Base-by-base conservation (phyloP, 2,329 filamentous ascomycete species). In the Fusarium solani-melongenae region DNA sequence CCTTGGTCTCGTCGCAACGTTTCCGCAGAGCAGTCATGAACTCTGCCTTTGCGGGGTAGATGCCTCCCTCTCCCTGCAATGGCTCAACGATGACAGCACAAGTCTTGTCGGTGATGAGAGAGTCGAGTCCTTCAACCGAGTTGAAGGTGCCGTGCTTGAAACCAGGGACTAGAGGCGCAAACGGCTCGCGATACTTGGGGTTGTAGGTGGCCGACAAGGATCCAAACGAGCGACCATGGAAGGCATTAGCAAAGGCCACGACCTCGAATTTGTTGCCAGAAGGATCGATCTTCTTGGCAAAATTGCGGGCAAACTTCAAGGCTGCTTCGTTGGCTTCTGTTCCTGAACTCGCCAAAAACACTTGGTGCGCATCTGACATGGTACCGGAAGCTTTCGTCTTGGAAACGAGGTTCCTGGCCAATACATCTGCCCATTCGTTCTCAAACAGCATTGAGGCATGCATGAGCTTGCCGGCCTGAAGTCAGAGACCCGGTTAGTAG, bases 251-350 rank as follows among this genome's bases (percentile, higher is more conserved):
- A 15, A 64, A 64, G 0, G 61, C 61, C 2, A 64, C 61, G 2
- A 64, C 61, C 31, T 64, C 61, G 2, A 56, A 57, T 29, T 63
- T 64, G 24, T 56, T 29, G 14, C 61, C 61, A 24, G 61, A 64
- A 27, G 61, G 61, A 15, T 64, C 36, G 0, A 31, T 44, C 31
- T 44, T 36, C 24, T 57, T 57, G 4, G 49, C 49, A 34, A 56
- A 64, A 14, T 56, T 57, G 49, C 61, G 61, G 27, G 61, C 61
- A 44, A 64, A 64, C 29, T 64, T 64, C n/a, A 64, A 27, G 2
- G 61, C 61, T 22, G 61, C 61, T 11, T 64, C 61, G 29, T 64
- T 64, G 61, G 61, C 49, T 14, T 64, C 61, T 20, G 61, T 64
- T 46, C 61, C 61, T 8, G 61, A 64, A 8, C 51, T 64, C 3